phyloP scores from a whole-genome alignment of 257 asterid species.

The Plantago elongata region DNA sequence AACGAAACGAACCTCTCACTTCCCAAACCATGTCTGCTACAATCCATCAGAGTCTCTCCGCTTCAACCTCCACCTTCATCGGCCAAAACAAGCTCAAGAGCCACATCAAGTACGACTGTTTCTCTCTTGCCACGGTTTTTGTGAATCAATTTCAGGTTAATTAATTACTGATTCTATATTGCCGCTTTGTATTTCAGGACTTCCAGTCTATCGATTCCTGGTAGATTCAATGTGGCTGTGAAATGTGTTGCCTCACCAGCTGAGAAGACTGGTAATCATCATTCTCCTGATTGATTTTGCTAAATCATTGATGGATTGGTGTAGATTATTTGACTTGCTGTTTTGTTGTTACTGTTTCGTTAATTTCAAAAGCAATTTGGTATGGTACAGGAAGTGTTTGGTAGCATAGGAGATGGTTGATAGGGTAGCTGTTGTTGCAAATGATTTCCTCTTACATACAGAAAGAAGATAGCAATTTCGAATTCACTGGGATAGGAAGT shows the following conservation, averaged over 20 bases:
- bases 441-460: neutral
- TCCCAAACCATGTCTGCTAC: constrained; percentile 12
- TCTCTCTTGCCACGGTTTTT: too few species aligned
- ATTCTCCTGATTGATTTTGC: too few species aligned
- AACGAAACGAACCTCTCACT: too few species aligned
- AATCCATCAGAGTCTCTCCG: constrained; percentile 19
- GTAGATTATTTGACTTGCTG: neutral
- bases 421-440: neutral
- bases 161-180: too few species aligned
- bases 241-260: constrained; percentile 69
- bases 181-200: constrained; percentile 31
- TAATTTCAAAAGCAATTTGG: too few species aligned
- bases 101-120: too few species aligned
- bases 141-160: too few species aligned
- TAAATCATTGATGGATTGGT: neutral
- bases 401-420: too few species aligned
- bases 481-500: too few species aligned
- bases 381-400: too few species aligned
- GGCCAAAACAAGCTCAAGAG: constrained; percentile 19
- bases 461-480: too few species aligned
- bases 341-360: too few species aligned
- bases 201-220: constrained; percentile 39
- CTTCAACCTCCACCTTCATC: constrained; percentile 32
- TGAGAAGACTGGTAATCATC: constrained; percentile 54
- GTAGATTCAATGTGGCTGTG: constrained; percentile 31